These are phyloP conservation scores for Aspergillus sparsus DNA, from an alignment of 495 filamentous ascomycete genomes.

Conservation along the genomic window DNA sequence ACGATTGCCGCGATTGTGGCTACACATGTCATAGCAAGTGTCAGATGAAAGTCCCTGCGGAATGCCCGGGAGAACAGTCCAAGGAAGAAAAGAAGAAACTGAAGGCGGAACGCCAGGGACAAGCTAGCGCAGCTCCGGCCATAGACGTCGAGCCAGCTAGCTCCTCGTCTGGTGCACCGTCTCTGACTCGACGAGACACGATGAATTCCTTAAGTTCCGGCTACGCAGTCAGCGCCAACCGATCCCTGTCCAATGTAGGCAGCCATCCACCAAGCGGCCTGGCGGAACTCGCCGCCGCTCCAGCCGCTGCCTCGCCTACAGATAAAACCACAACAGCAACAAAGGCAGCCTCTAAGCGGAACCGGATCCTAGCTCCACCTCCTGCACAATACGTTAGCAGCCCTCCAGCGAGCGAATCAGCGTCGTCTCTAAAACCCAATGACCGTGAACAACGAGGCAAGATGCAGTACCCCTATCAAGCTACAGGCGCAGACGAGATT, in stretches of 20 bases:
- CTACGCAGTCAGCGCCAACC: slow-evolving; percentile 75
- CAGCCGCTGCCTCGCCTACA: slow-evolving; percentile 32
- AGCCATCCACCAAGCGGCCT: slow-evolving; percentile 16
- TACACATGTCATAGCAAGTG: slow-evolving; percentile 99
- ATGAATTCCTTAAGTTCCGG: slow-evolving; percentile 92
- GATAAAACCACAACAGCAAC: slow-evolving; percentile 42
- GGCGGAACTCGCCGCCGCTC: slow-evolving; percentile 33
- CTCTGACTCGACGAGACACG: slow-evolving; percentile 78
- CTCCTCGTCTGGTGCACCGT: slow-evolving; percentile 42
- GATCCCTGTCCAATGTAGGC: slow-evolving; percentile 65
- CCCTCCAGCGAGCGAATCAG: slow-evolving; percentile 47
- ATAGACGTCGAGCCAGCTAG: slow-evolving; percentile 42
- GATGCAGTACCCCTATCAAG: slow-evolving; percentile 87
- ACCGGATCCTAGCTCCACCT: slow-evolving; percentile 82
- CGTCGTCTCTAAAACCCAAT: slow-evolving; percentile 29
- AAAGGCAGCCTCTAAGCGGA: slow-evolving; percentile 51
- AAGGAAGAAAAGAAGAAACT: slow-evolving; percentile 95
- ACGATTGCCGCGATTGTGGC: slow-evolving; percentile 91
- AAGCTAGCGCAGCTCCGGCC: slow-evolving; percentile 60
- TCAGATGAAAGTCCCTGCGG: slow-evolving; percentile 95
- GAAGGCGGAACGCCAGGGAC: slow-evolving; percentile 77
- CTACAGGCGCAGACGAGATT: slow-evolving; percentile 75
- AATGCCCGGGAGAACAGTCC: slow-evolving; percentile 88
- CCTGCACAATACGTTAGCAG: slow-evolving; percentile 75
- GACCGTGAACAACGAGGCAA: slow-evolving; percentile 66